Base-by-base conservation (phyloP, 116 monocot genomes). In the Phalaenopsis hybrid region DNA sequence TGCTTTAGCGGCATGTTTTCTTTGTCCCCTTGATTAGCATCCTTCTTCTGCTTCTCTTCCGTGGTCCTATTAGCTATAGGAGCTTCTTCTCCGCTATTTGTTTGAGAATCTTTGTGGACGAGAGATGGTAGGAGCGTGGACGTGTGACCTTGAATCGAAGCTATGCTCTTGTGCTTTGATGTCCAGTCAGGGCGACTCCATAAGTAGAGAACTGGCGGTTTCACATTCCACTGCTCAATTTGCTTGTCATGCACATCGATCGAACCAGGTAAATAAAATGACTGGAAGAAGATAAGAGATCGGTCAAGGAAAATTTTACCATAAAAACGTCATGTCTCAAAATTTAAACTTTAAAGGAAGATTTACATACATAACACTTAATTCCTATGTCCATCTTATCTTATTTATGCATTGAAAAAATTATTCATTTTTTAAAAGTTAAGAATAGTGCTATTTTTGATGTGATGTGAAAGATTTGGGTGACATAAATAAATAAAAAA, bases 101-200 rank as follows among this genome's bases (percentile, higher is more conserved):
- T 8, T 37, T 12, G 74, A 43, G 57, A 61, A 58, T 82, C 79
- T 77, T 49, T 77, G 20, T 21, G 43, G 48, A n/a, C 34, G 57
- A 17, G 13, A 49, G 68, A 46, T 3, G 67, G 34, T 20, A 4
- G 78, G n/a, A 65, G 51, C 28, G n/a, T 73, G 7, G 81, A 83
- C 41, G 57, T 67, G 79, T 89, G 92, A n/a, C 81, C 79, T 51
- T 86, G 84, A 74, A 80, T 81, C 41, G 65, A 75, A 33, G 93
- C 91, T 18, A 93, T 85, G 37, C 12, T 78, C 75, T 31, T 81
- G 85, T 94, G 92, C 57, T 79, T 83, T 1, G 20, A 8, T 37
- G 88, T 86, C 94, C 94, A 94, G 72, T 90, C 90, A 57, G 80
- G 57, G 21, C 84, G 94, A 79, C 92, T 92, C 94, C 94, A 94